Base-by-base conservation (phyloP, 108 stramenopile genomes). In the Parmales sp. region DNA sequence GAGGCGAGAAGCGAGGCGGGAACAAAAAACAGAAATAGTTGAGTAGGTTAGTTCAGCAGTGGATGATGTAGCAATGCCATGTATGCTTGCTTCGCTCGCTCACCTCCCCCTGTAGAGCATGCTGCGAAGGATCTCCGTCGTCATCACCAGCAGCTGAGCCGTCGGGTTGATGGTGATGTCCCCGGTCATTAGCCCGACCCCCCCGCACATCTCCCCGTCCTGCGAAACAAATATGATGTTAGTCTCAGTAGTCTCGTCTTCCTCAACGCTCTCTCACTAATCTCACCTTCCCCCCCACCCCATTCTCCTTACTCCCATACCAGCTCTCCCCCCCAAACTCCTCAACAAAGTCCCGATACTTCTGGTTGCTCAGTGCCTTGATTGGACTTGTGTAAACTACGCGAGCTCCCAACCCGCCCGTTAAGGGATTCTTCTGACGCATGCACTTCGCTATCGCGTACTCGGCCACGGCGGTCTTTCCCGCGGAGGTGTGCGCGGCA, bases 101-200 rank as follows among this genome's bases (percentile, higher is more conserved):
- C 84, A 98, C 92, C 25, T 98, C 74, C 99, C 99, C 29, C 99
- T 90, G 74, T 99, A 99, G 18, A 99, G 82, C 99, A 99, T 99
- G 39, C 80, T 81, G 31, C 99, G 83, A 9, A 98, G 71, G 82
- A 98, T 98, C 74, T 99, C 97, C 11, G 99, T 99, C 29, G 97
- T 98, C 97, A 98, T 90, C 69, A 99, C 94, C 1, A 99, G 80
- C 65, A 88, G 90, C 5, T 91, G 93, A 0, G 96, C 97, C 51
- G 78, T 79, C 1, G 99, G 95, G 74, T 95, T 95, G 78, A 98
- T 94, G 68, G 94, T 95, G 44, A 98, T 95, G 77, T 99, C 99
- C 18, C 99, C 99, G 31, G 96, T 98, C 91, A 98, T 98, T 19
- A 98, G 76, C 23, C 96, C 96, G 20, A 98, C 96, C 79, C 95